A percentile compares a stretch with the other conserved stretches of the same genome.
These are phyloP conservation scores for Trichosporon faecale DNA, from an alignment of 1,284 basidiomycete genomes.

Conservation along the genomic window DNA sequence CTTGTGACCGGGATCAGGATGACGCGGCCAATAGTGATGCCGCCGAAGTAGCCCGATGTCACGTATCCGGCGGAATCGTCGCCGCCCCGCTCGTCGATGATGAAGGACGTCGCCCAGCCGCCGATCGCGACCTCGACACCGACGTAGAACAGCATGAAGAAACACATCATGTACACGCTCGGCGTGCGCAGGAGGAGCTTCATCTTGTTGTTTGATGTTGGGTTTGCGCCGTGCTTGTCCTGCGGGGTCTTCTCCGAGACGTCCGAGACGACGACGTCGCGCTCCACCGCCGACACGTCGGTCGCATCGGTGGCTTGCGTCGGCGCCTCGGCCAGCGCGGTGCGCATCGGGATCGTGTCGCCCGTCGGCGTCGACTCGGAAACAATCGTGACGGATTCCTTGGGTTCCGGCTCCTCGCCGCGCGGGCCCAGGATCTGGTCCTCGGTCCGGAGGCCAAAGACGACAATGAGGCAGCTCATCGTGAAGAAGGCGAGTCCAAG, in stretches of 20 bases:
- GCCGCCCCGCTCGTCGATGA: conserved; percentile 44
- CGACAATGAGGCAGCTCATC: conserved; percentile 52
- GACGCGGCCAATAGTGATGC: conserved; percentile 44
- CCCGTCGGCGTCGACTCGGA: neutral
- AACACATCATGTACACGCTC: conserved; percentile 36
- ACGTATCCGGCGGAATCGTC: conserved; percentile 41
- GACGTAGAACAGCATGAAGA: conserved; percentile 46
- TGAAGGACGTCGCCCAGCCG: conserved; percentile 47
- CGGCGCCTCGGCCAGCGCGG: neutral
- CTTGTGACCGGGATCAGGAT: conserved; percentile 45
- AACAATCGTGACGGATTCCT: neutral
- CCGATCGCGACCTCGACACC: conserved; percentile 46
- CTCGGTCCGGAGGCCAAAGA: conserved; percentile 61
- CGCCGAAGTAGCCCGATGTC: conserved; percentile 47
- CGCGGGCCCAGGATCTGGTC: conserved; percentile 52
- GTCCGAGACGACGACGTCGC: too few species aligned
- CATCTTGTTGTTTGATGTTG: conserved; percentile 32
- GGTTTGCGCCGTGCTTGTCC: neutral
- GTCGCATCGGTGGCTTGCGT: too few species aligned
- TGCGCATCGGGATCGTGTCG: neutral
- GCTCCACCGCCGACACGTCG: too few species aligned
- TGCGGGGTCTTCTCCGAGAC: too few species aligned
- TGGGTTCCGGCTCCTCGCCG: neutral
- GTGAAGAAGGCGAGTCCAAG: conserved; percentile 60
- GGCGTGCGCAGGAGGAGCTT: conserved; percentile 40